Percentiles rank a stretch among this genome's conserved stretches.
Conservation (phyloP, 2,329 filamentous ascomycete genomes). For the Diplodia seriata region DNA sequence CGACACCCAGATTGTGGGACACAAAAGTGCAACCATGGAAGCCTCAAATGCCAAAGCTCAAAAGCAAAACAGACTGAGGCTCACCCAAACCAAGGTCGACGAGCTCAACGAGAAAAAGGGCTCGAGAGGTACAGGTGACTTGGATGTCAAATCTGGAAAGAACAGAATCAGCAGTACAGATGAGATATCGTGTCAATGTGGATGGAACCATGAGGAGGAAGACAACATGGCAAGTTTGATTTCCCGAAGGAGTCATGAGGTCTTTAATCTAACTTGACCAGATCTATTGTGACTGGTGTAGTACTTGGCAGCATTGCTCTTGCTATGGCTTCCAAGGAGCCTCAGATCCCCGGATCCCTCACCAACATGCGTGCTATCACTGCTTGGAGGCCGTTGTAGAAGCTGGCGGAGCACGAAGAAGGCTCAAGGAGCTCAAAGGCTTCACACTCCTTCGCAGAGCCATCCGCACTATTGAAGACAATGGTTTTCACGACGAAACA, state of each 20-base stretch:
- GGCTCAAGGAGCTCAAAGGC: slow-evolving; percentile 33
- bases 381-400: slow-evolving; percentile 48
- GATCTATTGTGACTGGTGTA: slow-evolving; percentile 55
- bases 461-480: slow-evolving; percentile 36
- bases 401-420: slow-evolving; percentile 34
- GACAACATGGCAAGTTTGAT: slow-evolving; percentile 49
- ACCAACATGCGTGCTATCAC: slow-evolving; percentile 53
- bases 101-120: slow-evolving; percentile 33
- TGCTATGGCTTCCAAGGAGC: slow-evolving; percentile 54
- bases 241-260: neutral
- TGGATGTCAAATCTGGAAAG: neutral
- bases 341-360: slow-evolving; percentile 4
- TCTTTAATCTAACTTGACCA: slow-evolving; percentile 36
- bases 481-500: slow-evolving; percentile 32
- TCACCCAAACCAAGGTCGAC: slow-evolving; percentile 35
- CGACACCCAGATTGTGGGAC: neutral
- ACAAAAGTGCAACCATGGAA: neutral
- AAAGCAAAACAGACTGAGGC: neutral
- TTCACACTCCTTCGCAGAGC: slow-evolving; percentile 37
- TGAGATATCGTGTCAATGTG: slow-evolving; percentile 52
- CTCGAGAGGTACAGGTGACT: neutral
- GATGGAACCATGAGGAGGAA: slow-evolving; percentile 46
- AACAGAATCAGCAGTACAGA: slow-evolving; percentile 25
- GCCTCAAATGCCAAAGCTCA: neutral
- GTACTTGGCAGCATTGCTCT: slow-evolving; percentile 54